Conservation (phyloP, 345 rosid genomes). For the Excoecaria cochinchinensis region DNA sequence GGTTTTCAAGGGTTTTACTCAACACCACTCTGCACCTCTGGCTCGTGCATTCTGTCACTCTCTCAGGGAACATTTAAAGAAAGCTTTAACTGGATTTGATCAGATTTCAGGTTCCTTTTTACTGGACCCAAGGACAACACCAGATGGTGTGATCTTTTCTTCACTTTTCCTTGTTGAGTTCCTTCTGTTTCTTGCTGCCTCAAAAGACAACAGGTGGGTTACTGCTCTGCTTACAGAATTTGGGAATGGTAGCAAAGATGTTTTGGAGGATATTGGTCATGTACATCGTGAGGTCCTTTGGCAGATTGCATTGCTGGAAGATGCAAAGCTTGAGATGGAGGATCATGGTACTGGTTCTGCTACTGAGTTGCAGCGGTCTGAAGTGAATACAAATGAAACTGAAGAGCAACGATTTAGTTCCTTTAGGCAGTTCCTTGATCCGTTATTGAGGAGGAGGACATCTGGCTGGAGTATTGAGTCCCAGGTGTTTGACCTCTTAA, state of each 20-base stretch:
- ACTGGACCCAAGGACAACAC: slow-evolving; percentile 59
- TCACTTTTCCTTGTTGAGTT: slow-evolving; percentile 90
- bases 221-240: slow-evolving; percentile 85
- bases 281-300: slow-evolving; percentile 86
- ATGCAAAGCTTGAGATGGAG: slow-evolving; percentile 60
- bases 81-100: slow-evolving; percentile 59
- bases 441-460: slow-evolving; percentile 78
- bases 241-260: slow-evolving; percentile 77
- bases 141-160: slow-evolving; percentile 63
- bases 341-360: slow-evolving; percentile 44
- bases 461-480: slow-evolving; percentile 82
- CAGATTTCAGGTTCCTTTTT: slow-evolving; percentile 59
- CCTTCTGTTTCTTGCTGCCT: slow-evolving; percentile 86
- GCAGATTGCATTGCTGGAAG: slow-evolving; percentile 85
- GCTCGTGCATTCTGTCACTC: slow-evolving; percentile 85
- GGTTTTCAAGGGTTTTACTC: slow-evolving; percentile 96
- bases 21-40: slow-evolving; percentile 85
- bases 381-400: slow-evolving; percentile 41
- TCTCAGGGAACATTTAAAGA: slow-evolving; percentile 72
- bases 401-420: slow-evolving; percentile 83
- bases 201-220: slow-evolving; percentile 93
- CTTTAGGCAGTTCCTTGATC: slow-evolving; percentile 93
- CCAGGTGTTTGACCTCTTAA: slow-evolving; percentile 88
- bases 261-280: slow-evolving; percentile 77
- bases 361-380: slow-evolving; percentile 54